Evolutionary conservation across 139 green algal genomes (phyloP), one percentile per base, ranked within the genome.

Genomic region (Chlorella sorokiniana): DNA sequence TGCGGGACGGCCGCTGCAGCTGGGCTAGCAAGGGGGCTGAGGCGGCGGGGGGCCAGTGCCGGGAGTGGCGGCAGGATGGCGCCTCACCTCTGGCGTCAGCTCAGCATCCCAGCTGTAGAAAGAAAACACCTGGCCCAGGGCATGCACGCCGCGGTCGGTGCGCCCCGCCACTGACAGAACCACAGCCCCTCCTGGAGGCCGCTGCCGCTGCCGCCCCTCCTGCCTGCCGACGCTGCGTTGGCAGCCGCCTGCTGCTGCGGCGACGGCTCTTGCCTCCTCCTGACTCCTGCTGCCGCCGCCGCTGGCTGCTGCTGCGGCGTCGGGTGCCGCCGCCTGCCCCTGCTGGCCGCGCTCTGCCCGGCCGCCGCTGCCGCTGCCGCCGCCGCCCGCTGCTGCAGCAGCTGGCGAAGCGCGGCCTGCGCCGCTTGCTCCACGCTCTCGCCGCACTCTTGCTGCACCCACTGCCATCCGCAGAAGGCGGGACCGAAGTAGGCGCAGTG

Each of bases 401-500:
- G 23, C 54, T 29, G 25, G 3, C 25, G 33, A 37, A 80, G 56
- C 16, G 54, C 37, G 3, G 20, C 29, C 0, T 38, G 37, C 54
- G 56, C 27, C 3, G 14, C 38, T 29, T 69, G 38, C 73, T 80
- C 54, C 40, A 80, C 59, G 6, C 44, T 67, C 14, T 40, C 44
- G 16, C 73, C 73, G 1, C 18, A n/a, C 1, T 14, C 16, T 3
- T 35, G 38, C 56, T 54, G 67, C 33, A 65, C 37, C 4, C 14
- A 69, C 54, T 80, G 73, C 73, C 73, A 80, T 37, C 73, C 73
- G 11, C 33, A 54, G 41, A 80, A 80, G 3, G 54, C 29, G 16
- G 73, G 56, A 27, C 73, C 73, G 14, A 59, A 54, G 27, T 80
- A 80, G 27, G 37, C 41, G 4, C 69, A 4, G 37, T 44, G 40